Evolutionary conservation across 2,329 filamentous ascomycete genomes (phyloP).

Genomic region (Penicillium sp.): DNA sequence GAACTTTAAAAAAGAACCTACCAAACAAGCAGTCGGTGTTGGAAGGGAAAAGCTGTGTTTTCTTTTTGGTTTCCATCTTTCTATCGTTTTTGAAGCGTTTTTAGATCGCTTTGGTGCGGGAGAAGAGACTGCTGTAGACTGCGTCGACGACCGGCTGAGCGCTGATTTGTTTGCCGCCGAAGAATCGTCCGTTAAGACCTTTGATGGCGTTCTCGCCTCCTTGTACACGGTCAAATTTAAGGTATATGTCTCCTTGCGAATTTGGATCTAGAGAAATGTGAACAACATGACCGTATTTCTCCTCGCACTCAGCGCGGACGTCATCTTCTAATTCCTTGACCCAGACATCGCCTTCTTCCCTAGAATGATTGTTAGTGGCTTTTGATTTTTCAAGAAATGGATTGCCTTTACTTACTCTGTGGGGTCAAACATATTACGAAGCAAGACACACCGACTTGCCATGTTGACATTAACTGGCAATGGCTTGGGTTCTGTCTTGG

Average conservation of each 20-base stretch:
- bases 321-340: conserved; percentile 92
- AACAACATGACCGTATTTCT: conserved; percentile 94
- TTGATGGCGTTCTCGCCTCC: conserved; percentile 97
- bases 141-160: conserved; percentile 96
- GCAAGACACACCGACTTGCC: conserved; percentile 87
- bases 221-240: conserved; percentile 95
- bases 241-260: conserved; percentile 92
- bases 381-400: not conserved
- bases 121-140: conserved; percentile 96
- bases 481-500: conserved; percentile 73
- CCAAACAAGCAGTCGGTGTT: conserved; percentile 19
- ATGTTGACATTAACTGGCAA: conserved; percentile 83
- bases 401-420: conserved; percentile 65
- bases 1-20: conserved; percentile 26
- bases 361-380: conserved; percentile 31
- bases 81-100: conserved; percentile 19
- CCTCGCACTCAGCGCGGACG: conserved; percentile 85
- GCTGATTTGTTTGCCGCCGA: conserved; percentile 87
- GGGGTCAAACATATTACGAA: conserved; percentile 94
- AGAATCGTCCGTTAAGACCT: conserved; percentile 93
- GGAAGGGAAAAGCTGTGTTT: conserved; percentile 9
- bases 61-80: not conserved
- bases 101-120: conserved; percentile 74
- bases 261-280: conserved; percentile 94
- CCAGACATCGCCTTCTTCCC: conserved; percentile 83